These are phyloP conservation scores for Fusarium albosuccineum DNA, from an alignment of 2,329 filamentous ascomycete genomes.

Conservation along the genomic window DNA sequence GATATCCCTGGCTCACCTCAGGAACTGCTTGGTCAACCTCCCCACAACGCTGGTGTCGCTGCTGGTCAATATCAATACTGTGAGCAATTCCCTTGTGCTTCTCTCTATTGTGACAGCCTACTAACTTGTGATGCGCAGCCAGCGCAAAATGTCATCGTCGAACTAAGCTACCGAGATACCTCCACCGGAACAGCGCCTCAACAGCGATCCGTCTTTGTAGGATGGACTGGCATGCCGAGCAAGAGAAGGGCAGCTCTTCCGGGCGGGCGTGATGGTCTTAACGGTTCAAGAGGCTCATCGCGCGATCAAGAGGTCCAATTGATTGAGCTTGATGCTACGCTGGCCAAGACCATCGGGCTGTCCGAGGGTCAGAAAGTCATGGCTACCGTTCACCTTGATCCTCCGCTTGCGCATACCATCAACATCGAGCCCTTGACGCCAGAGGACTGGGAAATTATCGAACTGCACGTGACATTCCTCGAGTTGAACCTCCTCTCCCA, in stretches of 20 bases:
- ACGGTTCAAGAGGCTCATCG: slow-evolving; percentile 66
- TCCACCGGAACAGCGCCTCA: slow-evolving; percentile 61
- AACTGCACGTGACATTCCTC: slow-evolving; percentile 94
- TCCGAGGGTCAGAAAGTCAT: slow-evolving; percentile 84
- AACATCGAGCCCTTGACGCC: slow-evolving; percentile 96
- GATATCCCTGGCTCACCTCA: slow-evolving; percentile 86
- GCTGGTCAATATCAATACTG: slow-evolving; percentile 89
- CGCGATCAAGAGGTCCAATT: slow-evolving; percentile 82
- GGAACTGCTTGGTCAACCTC: slow-evolving; percentile 95
- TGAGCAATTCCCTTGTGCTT: slow-evolving; percentile 59
- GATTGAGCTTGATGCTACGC: slow-evolving; percentile 89
- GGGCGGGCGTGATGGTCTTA: slow-evolving; percentile 80
- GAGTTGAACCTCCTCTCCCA: slow-evolving; percentile 94
- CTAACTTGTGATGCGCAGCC: slow-evolving; percentile 64
- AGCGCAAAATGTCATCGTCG: slow-evolving; percentile 95
- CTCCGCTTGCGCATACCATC: slow-evolving; percentile 90
- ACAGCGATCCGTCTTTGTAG: slow-evolving; percentile 83
- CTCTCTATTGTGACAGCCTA: background rate
- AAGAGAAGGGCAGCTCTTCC: slow-evolving; percentile 83
- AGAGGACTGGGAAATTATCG: slow-evolving; percentile 99
- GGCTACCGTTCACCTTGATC: slow-evolving; percentile 83
- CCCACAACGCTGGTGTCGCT: slow-evolving; percentile 86
- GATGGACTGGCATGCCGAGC: slow-evolving; percentile 98
- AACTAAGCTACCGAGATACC: slow-evolving; percentile 78
- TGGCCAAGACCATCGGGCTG: slow-evolving; percentile 82